A percentile compares a stretch with the other conserved stretches of the same genome.
Conservation (phyloP, 805 yeast genomes). For the Sungouiella blattae region DNA sequence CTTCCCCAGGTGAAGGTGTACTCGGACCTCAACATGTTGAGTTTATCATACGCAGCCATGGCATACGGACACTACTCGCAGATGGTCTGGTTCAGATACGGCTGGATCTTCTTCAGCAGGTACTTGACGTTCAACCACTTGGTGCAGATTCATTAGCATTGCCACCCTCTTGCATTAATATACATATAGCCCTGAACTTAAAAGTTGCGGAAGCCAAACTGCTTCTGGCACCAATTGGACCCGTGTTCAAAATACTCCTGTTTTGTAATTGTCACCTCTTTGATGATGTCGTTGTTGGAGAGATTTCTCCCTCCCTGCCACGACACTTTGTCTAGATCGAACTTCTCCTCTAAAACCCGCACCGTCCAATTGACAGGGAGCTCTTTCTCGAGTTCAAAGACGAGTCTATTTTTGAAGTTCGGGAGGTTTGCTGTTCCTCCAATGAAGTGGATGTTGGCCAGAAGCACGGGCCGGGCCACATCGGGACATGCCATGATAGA, state of each 20-base stretch:
- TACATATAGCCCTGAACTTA: background rate
- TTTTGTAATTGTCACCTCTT: slow-evolving; percentile 59
- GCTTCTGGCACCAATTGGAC: slow-evolving; percentile 50
- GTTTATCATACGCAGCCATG: slow-evolving; percentile 65
- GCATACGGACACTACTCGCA: slow-evolving; percentile 78
- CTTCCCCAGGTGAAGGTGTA: slow-evolving; percentile 27
- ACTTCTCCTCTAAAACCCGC: slow-evolving; percentile 35
- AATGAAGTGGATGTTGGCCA: slow-evolving; percentile 71
- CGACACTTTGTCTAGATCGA: slow-evolving; percentile 23
- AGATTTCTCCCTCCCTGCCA: slow-evolving; percentile 39
- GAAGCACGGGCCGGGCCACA: slow-evolving; percentile 66
- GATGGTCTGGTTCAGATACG: slow-evolving; percentile 92
- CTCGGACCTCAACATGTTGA: slow-evolving; percentile 37
- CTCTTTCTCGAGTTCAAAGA: slow-evolving; percentile 59
- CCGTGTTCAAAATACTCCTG: slow-evolving; percentile 90
- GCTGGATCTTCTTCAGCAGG: slow-evolving; percentile 76
- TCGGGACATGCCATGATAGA: slow-evolving; percentile 70
- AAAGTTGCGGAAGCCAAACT: slow-evolving; percentile 42
- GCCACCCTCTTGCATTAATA: no score
- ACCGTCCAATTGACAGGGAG: slow-evolving; percentile 72
- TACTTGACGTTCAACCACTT: slow-evolving; percentile 77
- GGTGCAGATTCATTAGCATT: slow-evolving; percentile 22
- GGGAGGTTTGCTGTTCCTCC: slow-evolving; percentile 81
- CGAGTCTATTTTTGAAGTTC: slow-evolving; percentile 61
- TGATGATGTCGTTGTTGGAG: slow-evolving; percentile 38